Conservation (phyloP, 192 early-diverging fungal genomes). For the Coemansia sp. region DNA sequence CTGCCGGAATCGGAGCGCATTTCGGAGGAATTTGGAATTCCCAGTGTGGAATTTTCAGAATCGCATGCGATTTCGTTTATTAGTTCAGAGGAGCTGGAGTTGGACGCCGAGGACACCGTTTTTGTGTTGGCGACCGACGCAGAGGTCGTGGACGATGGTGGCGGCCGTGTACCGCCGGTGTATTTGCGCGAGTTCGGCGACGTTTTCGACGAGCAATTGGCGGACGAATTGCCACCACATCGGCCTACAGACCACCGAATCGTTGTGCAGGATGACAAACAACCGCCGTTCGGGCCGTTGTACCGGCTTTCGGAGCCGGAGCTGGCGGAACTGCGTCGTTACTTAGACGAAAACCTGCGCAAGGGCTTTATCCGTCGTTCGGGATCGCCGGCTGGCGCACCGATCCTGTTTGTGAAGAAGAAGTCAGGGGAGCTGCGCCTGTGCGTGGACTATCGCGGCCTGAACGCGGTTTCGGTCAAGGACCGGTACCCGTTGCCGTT, state of each 20-base stretch:
- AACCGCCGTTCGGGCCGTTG: neutral
- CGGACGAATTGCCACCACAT: neutral
- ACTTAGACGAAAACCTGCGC: neutral
- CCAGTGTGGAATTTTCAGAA: neutral
- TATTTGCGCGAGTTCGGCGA: neutral
- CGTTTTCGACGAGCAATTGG: neutral
- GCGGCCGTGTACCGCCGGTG: neutral
- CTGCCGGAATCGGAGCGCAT: no score
- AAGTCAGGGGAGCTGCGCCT: constrained; percentile 42
- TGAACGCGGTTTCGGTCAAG: constrained; percentile 50
- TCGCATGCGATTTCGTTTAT: neutral
- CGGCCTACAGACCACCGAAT: neutral
- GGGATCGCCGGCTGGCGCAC: constrained; percentile 29
- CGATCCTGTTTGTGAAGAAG: constrained; percentile 53
- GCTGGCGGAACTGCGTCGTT: constrained; percentile 4
- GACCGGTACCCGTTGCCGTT: constrained; percentile 44
- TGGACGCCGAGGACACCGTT: neutral
- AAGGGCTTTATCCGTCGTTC: constrained; percentile 22
- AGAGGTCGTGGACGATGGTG: neutral
- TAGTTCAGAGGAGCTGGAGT: neutral
- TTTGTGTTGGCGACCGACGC: neutral
- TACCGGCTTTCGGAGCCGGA: constrained; percentile 15
- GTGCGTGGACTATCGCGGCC: constrained; percentile 55
- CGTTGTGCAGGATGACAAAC: neutral
- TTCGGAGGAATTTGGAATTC: no score